A percentile compares a stretch with the other conserved stretches of the same genome.
These are phyloP conservation scores for Xylariaceae sp. DNA, from an alignment of 2,329 filamentous ascomycete genomes.

Conservation along the genomic window DNA sequence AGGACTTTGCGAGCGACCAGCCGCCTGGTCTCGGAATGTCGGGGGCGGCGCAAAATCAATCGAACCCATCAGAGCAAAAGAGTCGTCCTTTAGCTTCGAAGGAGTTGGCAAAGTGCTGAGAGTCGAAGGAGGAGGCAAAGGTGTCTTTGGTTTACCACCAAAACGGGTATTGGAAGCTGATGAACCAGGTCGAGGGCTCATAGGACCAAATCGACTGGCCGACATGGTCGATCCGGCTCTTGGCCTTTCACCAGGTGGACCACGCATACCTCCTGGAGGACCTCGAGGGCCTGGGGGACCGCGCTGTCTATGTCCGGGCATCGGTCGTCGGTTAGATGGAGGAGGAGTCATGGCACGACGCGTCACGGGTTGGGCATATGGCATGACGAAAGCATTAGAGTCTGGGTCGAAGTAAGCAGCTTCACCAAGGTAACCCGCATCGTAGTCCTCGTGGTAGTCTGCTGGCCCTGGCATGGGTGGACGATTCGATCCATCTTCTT, in stretches of 20 bases:
- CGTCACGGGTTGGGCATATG: constrained; percentile 79
- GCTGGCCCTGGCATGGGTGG: constrained; percentile 22
- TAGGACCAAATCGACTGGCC: constrained; percentile 30
- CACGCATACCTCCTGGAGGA: constrained; percentile 35
- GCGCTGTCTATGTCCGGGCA: constrained; percentile 30
- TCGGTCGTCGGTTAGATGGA: constrained; percentile 45
- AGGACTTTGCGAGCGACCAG: constrained; percentile 65
- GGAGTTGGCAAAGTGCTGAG: constrained; percentile 80
- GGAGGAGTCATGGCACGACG: constrained; percentile 96
- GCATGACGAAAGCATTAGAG: constrained; percentile 68
- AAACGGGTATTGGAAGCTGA: constrained; percentile 45
- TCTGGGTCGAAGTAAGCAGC: constrained; percentile 64
- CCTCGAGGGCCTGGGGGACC: constrained; percentile 28
- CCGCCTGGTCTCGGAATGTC: constrained; percentile 60
- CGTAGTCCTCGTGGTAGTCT: constrained; percentile 71
- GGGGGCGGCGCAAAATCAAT: constrained; percentile 85
- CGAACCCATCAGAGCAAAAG: constrained; percentile 62
- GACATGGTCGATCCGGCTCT: constrained; percentile 41
- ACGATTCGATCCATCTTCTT: constrained; percentile 54
- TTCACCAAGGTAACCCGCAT: constrained; percentile 65
- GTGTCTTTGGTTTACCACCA: constrained; percentile 38
- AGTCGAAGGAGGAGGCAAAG: constrained; percentile 65
- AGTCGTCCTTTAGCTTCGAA: constrained; percentile 77
- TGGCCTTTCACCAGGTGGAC: constrained; percentile 46
- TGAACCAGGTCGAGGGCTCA: constrained; percentile 32